phyloP scores from a whole-genome alignment of 2,329 filamentous ascomycete genomes.

The Plectosphaerella cucumerina region DNA sequence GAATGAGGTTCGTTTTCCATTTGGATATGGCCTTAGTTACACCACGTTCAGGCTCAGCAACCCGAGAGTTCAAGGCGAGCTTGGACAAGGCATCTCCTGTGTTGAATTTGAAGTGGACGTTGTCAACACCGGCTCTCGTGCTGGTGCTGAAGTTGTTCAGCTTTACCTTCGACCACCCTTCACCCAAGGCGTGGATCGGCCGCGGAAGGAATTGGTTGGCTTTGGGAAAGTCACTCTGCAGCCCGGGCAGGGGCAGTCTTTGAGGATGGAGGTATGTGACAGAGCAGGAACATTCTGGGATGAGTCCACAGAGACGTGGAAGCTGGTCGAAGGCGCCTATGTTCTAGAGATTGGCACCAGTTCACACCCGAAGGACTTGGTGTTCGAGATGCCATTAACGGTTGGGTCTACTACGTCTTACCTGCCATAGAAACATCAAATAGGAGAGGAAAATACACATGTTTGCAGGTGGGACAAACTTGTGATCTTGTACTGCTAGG shows the following conservation, averaged over 20 bases:
- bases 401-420: too few relatives aligned
- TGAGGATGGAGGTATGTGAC: neutral
- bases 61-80: constrained; percentile 15
- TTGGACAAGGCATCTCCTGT: constrained; percentile 44
- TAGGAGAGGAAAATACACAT: too few relatives aligned
- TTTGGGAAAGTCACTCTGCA: neutral
- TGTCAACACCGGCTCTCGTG: neutral
- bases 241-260: neutral
- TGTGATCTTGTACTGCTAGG: too few relatives aligned
- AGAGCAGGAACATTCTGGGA: neutral
- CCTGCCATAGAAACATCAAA: too few relatives aligned
- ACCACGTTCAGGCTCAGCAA: constrained; percentile 51
- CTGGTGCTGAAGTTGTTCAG: neutral
- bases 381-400: too few relatives aligned
- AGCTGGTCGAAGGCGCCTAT: too few relatives aligned
- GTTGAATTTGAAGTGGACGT: constrained; percentile 33
- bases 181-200: too few relatives aligned
- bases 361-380: too few relatives aligned
- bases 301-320: neutral
- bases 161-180: neutral
- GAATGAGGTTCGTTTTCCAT: constrained; percentile 64
- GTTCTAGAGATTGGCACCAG: too few relatives aligned
- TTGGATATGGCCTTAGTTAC: constrained; percentile 72
- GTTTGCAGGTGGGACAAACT: too few relatives aligned
- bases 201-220: neutral